Evolutionary conservation across 2,329 filamentous ascomycete species (phyloP), one percentile per base, ranked within the genome.

Genomic region (Aureobasidium musti): DNA sequence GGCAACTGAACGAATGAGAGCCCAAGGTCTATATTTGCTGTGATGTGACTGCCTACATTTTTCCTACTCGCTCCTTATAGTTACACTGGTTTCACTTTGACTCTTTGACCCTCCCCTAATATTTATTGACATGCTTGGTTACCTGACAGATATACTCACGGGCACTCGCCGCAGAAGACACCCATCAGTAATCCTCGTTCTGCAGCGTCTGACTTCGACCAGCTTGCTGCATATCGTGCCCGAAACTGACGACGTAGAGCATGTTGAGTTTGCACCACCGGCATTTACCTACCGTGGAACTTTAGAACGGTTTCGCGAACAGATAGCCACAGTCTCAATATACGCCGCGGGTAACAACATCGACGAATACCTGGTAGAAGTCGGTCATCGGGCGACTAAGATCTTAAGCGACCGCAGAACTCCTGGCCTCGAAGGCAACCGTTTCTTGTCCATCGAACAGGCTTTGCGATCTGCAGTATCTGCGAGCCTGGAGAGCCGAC

Each of bases 381-480:
- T 56, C 33, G 23, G 33, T 23, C 17, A 7, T 21, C 52, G 33
- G 33, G 52, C 52, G 33, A 56, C 35, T 7, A 56, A 56, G n/a
- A 56, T 56, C 21, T 56, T 56, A 17, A 56, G 21, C 19, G 49
- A 14, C 10, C 52, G 37, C n/a, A 33, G n/a, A 37, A 56, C 33
- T 35, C 52, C n/a, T 37, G 30, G 33, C 33, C 19, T 23, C 21
- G 52, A 37, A 39, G 30, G 52, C 26, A 6, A 26, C 30, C 23
- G 33, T 39, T 33, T 56, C 17, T 19, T 56, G 23, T 23, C 33
- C 19, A 39, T 56, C 52, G 52, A 56, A 39, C 52, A 56, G 33
- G 52, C 52, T 39, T 37, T 56, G 5, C 52, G 52, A 23, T 56
- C n/a, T 56, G 52, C 52, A n/a, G 52, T 56, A 56, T 56, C 14